Evolutionary conservation across 2,329 filamentous ascomycete genomes (phyloP).

Genomic region (Apiospora aurea): DNA sequence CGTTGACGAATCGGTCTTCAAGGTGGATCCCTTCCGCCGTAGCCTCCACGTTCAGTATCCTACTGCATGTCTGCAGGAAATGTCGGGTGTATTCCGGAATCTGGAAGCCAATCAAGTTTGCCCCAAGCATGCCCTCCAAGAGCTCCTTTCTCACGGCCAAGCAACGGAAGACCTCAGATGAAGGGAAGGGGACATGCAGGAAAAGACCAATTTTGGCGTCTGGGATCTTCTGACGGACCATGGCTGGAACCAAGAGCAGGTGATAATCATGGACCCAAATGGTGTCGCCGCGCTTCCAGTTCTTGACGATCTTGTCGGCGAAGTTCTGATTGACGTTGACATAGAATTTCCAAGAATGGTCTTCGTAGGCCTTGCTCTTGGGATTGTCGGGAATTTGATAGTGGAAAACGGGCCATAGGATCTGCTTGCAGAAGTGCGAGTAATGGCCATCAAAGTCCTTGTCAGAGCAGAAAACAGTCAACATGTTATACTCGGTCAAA

Average conservation of each 20-base stretch:
- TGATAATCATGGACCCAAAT: constrained; percentile 98
- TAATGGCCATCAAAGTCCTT: constrained; percentile 96
- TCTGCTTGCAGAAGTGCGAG: constrained; percentile 95
- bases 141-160: constrained; percentile 86
- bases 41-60: constrained; percentile 89
- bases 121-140: constrained; percentile 89
- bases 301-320: constrained; percentile 86
- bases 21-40: constrained; percentile 87
- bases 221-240: constrained; percentile 89
- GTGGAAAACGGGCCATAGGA: constrained; percentile 97
- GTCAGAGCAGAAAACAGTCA: constrained; percentile 86
- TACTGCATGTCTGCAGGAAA: constrained; percentile 94
- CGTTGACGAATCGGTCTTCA: constrained; percentile 92
- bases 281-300: constrained; percentile 91
- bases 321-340: constrained; percentile 92
- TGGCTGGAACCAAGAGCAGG: constrained; percentile 83
- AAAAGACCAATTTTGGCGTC: constrained; percentile 97
- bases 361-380: constrained; percentile 97
- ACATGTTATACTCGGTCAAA: constrained; percentile 80
- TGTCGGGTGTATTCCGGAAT: constrained; percentile 92
- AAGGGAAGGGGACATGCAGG: constrained; percentile 92
- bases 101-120: constrained; percentile 93
- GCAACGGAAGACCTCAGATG: constrained; percentile 94
- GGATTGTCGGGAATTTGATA: constrained; percentile 98
- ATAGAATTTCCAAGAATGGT: constrained; percentile 96